Conservation (phyloP, 1,139 yeast genomes). For the Magnusiomyces ingens region DNA sequence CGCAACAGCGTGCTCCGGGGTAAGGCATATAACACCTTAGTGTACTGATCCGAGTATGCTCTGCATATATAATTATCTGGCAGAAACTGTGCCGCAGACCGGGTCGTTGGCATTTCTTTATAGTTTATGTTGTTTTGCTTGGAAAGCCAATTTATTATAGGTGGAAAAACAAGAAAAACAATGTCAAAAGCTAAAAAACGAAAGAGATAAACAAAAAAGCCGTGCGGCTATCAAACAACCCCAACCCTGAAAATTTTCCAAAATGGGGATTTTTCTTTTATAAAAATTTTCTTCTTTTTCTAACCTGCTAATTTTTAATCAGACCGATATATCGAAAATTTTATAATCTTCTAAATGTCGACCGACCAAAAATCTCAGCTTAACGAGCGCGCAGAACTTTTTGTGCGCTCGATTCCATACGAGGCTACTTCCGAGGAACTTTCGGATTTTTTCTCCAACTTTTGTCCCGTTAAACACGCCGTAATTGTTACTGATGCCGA, state of each 20-base stretch:
- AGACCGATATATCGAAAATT: neutral
- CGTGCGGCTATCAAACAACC: neutral
- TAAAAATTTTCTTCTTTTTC: neutral
- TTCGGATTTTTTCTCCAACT: conserved; percentile 77
- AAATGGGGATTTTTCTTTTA: neutral
- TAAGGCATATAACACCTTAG: conserved; percentile 1
- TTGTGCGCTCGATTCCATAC: conserved; percentile 76
- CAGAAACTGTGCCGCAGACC: neutral
- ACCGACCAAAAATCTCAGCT: neutral
- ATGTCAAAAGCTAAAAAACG: too few species aligned
- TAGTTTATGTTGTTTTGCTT: neutral
- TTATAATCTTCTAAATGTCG: neutral
- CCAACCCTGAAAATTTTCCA: too few species aligned
- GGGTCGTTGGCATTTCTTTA: neutral
- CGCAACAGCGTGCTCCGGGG: conserved; percentile 13
- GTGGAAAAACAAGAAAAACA: neutral
- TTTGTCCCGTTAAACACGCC: conserved; percentile 94
- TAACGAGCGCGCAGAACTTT: conserved; percentile 39
- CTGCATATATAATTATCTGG: conserved; percentile 9
- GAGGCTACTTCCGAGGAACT: conserved; percentile 77
- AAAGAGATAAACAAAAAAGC: neutral
- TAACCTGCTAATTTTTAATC: neutral
- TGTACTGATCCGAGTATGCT: conserved; percentile 13
- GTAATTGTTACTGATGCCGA: conserved; percentile 78
- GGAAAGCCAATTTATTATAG: neutral